phyloP scores from a whole-genome alignment of 805 yeast species.

The Saturnispora sekii region DNA sequence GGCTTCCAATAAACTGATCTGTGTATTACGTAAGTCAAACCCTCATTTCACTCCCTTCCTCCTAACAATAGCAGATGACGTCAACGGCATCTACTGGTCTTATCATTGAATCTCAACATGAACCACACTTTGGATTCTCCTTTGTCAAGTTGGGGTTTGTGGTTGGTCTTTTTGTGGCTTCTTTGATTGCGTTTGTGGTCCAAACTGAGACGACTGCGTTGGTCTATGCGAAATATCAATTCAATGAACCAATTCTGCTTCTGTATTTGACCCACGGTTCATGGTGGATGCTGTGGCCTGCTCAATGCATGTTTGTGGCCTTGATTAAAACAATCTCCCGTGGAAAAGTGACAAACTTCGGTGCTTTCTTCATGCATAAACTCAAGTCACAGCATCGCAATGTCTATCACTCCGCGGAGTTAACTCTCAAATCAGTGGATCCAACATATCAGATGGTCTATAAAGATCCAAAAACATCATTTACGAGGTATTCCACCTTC shows the following conservation, averaged over 20 bases:
- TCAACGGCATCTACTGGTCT: background rate
- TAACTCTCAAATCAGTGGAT: conserved; percentile 22
- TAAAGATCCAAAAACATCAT: conserved; percentile 23
- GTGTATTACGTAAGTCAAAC: background rate
- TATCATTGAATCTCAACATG: conserved; percentile 35
- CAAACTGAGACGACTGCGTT: conserved; percentile 78
- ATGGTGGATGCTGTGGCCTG: conserved; percentile 67
- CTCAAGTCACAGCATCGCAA: conserved; percentile 35
- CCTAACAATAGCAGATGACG: too few relatives aligned
- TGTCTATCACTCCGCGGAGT: conserved; percentile 30
- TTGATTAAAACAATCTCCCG: conserved; percentile 30
- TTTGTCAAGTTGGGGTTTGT: conserved; percentile 36
- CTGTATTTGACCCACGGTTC: conserved; percentile 67
- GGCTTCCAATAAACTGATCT: conserved; percentile 14
- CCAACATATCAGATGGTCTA: conserved; percentile 22
- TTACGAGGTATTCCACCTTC: conserved; percentile 26
- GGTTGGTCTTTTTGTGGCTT: conserved; percentile 35
- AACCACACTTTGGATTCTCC: conserved; percentile 24
- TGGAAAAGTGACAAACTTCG: too few relatives aligned
- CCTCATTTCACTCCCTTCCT: too few relatives aligned
- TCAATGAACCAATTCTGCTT: conserved; percentile 60
- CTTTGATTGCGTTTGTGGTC: conserved; percentile 53
- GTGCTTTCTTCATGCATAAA: too few relatives aligned
- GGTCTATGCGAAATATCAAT: conserved; percentile 45
- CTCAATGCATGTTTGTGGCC: conserved; percentile 47